A percentile compares a stretch with the other conserved stretches of the same genome.
These are phyloP conservation scores for Gloeopeniophorella convolvens DNA, from an alignment of 768 basidiomycete species.

Conservation along the genomic window DNA sequence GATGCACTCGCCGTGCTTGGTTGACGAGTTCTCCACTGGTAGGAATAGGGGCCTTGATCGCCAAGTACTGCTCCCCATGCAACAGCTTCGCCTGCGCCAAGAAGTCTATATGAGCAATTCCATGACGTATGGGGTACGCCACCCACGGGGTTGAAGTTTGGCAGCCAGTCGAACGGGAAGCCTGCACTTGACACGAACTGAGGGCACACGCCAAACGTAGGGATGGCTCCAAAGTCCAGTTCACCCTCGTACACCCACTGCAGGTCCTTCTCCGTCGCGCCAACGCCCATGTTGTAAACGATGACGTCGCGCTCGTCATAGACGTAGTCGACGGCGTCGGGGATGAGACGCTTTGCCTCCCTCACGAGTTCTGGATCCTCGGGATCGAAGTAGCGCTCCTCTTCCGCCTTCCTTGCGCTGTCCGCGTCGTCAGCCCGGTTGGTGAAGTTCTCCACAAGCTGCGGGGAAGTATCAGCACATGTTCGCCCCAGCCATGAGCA, in stretches of 20 bases:
- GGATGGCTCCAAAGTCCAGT: constrained; percentile 79
- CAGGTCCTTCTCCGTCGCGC: constrained; percentile 88
- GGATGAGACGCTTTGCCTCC: constrained; percentile 64
- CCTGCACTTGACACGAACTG: constrained; percentile 71
- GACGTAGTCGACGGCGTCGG: constrained; percentile 52
- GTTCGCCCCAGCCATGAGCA: background rate
- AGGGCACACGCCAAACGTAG: constrained; percentile 94
- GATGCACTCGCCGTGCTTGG: constrained; percentile 51
- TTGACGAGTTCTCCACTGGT: constrained; percentile 76
- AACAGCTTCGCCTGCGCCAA: constrained; percentile 77
- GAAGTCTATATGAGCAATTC: constrained; percentile 4
- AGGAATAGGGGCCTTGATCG: constrained; percentile 81
- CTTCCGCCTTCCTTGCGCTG: background rate
- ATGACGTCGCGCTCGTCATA: constrained; percentile 91
- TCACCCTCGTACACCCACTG: constrained; percentile 89
- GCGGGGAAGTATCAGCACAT: background rate
- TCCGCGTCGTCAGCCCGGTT: constrained; percentile 33
- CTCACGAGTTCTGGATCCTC: constrained; percentile 80
- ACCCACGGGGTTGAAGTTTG: constrained; percentile 87
- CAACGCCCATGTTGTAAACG: constrained; percentile 91
- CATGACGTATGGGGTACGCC: background rate
- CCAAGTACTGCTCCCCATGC: constrained; percentile 94
- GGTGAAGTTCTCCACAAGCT: constrained; percentile 55
- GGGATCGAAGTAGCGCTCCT: constrained; percentile 55
- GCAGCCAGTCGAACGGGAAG: constrained; percentile 77